Evolutionary conservation across 768 basidiomycete species (phyloP), one percentile per base, ranked within the genome.

Genomic region (Suillus subalutaceus): DNA sequence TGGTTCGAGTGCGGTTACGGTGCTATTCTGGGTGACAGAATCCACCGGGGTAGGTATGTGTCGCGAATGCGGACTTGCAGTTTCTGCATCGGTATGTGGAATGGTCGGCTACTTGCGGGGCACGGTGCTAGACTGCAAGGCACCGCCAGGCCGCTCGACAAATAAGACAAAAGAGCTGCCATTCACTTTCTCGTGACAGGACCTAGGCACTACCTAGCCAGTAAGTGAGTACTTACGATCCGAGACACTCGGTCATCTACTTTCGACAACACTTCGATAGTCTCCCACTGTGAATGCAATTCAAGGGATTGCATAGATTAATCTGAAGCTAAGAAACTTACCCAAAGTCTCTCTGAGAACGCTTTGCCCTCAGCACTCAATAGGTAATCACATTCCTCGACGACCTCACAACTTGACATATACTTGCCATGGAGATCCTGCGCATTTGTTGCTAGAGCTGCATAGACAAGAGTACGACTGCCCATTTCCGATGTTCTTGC

Each of bases 401-500:
- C 26, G 7, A 77, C 65, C 38, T 68, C 52, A 62, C 70, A 73
- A 9, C 55, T 64, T 1, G 73, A 66, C 48, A 79, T 60, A 44
- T 80, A 81, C 44, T 70, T 72, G 12, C 79, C 80, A 7, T 74
- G 71, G 71, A 71, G 69, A 12, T 70, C 69, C 52, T 63, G 67
- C 46, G 71, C 71, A 16, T 71, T 72, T 8, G 66, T 69, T 2
- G 72, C 70, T 20, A 79, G 59, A 23, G 79, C 77, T 6, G 75
- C 78, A 61, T 75, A 75, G 1, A 80, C 68, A 2, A 82, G 68
- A 1, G 75, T 71, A n/a, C 78, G 74, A 61, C 77, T 74, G 16
- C 81, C 81, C 63, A 70, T 72, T 63, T 81, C 78, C 0, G 74
- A 53, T 6, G 80, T 71, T 13, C 78, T 72, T 1, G 72, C 74